These are phyloP conservation scores for Kandelia obovata DNA, from an alignment of 345 rosid genomes.

Conservation along the genomic window DNA sequence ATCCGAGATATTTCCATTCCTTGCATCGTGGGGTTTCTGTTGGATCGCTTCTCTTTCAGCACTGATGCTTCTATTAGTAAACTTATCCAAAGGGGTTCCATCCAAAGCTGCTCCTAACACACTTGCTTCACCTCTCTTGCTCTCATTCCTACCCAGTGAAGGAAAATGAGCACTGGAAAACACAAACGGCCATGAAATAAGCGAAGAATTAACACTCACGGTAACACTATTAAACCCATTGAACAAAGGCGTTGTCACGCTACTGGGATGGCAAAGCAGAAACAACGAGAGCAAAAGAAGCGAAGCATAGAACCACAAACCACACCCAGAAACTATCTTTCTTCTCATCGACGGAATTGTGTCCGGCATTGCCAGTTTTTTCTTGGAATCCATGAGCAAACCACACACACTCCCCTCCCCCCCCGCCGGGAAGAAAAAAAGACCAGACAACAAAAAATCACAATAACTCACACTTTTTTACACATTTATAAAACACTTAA, in stretches of 20 bases:
- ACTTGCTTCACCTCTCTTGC: neutral
- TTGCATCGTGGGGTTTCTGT: slow-evolving; percentile 21
- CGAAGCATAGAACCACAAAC: slow-evolving; percentile 45
- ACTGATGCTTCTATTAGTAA: slow-evolving; percentile 25
- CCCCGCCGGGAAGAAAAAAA: neutral
- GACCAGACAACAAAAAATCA: neutral
- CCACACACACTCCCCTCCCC: neutral
- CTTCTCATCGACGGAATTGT: slow-evolving; percentile 39
- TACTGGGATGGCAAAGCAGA: slow-evolving; percentile 41
- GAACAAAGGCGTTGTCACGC: slow-evolving; percentile 38
- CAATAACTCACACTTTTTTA: neutral
- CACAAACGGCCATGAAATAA: slow-evolving; percentile 33
- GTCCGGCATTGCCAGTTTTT: slow-evolving; percentile 38
- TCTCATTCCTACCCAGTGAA: too few species aligned
- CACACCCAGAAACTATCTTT: slow-evolving; percentile 45
- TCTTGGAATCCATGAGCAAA: slow-evolving; percentile 44
- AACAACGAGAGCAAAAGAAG: slow-evolving; percentile 42
- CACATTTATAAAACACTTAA: neutral
- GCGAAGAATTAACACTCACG: slow-evolving; percentile 22
- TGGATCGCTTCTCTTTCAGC: slow-evolving; percentile 12
- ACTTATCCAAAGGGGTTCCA: neutral
- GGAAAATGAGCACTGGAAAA: slow-evolving; percentile 17
- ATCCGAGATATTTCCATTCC: slow-evolving; percentile 11
- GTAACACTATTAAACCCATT: slow-evolving; percentile 34
- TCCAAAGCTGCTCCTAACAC: neutral